These are phyloP conservation scores for Trypanosoma vivax DNA, from an alignment of 208 protist genomes.

Conservation along the genomic window DNA sequence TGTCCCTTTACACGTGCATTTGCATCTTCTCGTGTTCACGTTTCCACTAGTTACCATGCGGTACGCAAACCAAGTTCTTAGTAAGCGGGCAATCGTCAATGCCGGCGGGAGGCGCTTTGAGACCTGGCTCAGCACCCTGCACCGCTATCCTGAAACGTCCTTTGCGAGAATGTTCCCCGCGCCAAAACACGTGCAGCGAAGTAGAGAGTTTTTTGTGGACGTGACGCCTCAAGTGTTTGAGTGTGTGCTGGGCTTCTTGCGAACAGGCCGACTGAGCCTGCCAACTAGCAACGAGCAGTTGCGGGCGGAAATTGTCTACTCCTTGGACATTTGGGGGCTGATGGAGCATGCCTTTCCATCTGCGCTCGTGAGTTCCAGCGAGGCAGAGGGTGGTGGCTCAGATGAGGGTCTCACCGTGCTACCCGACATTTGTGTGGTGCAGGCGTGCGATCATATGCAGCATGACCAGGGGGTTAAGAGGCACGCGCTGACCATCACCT, in stretches of 20 bases:
- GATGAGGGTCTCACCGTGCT: slow-evolving; percentile 22
- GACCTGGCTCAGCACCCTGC: slow-evolving; percentile 56
- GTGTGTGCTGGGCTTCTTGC: slow-evolving; percentile 62
- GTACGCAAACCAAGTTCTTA: slow-evolving; percentile 19
- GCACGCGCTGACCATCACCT: slow-evolving; percentile 84
- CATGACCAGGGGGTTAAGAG: slow-evolving; percentile 86
- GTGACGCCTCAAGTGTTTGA: slow-evolving; percentile 76
- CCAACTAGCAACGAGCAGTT: slow-evolving; percentile 53
- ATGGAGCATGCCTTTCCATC: slow-evolving; percentile 60
- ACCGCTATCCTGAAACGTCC: slow-evolving; percentile 49
- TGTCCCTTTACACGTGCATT: not conserved
- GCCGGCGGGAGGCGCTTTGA: slow-evolving; percentile 64
- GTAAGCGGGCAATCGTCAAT: slow-evolving; percentile 47
- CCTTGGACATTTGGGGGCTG: slow-evolving; percentile 63
- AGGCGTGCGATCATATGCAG: slow-evolving; percentile 81
- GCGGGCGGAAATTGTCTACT: slow-evolving; percentile 60
- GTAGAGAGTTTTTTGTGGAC: slow-evolving; percentile 63
- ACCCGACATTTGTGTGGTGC: slow-evolving; percentile 81
- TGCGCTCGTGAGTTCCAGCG: not conserved
- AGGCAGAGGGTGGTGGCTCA: not conserved
- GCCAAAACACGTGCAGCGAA: not conserved
- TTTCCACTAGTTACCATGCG: not conserved
- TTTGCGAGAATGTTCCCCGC: slow-evolving; percentile 57
- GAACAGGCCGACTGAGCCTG: slow-evolving; percentile 50
- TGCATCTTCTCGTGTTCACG: not conserved